phyloP scores from a whole-genome alignment of 2,329 filamentous ascomycete species.

The Microcera coccophila region DNA sequence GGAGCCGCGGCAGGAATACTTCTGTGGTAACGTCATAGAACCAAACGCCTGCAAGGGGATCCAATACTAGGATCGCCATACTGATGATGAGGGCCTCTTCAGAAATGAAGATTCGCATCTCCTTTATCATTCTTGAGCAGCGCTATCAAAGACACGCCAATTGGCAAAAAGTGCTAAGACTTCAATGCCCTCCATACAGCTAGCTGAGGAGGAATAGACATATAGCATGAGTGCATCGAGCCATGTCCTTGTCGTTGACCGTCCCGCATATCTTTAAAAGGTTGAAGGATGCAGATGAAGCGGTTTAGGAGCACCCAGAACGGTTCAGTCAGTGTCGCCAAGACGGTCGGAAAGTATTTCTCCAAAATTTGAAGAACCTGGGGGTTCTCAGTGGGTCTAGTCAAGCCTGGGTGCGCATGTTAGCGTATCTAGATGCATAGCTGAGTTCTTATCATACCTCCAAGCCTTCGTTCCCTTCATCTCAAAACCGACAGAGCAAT shows the following conservation, averaged over 20 bases:
- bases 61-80: slow-evolving; percentile 39
- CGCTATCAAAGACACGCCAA: too few species aligned
- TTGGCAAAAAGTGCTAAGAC: neutral
- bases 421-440: neutral
- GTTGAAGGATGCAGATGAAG: slow-evolving; percentile 5
- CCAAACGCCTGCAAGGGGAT: slow-evolving; percentile 37
- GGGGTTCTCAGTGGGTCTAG: slow-evolving; percentile 18
- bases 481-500: slow-evolving; percentile 3
- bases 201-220: slow-evolving; percentile 4
- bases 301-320: slow-evolving; percentile 6
- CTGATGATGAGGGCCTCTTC: slow-evolving; percentile 42
- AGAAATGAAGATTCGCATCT: slow-evolving; percentile 48
- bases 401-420: slow-evolving; percentile 22
- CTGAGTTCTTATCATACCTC: slow-evolving; percentile 1
- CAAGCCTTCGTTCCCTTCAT: neutral
- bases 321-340: slow-evolving; percentile 3
- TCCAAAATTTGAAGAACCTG: slow-evolving; percentile 4
- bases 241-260: neutral
- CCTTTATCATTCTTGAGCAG: slow-evolving; percentile 11
- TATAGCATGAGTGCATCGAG: neutral
- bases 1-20: slow-evolving; percentile 47
- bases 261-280: slow-evolving; percentile 5
- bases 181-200: slow-evolving; percentile 1
- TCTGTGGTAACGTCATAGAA: slow-evolving; percentile 42
- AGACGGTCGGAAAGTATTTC: slow-evolving; percentile 7